Conservation (phyloP, 169 alveolate species). For the Cryptosporidium andersoni region DNA sequence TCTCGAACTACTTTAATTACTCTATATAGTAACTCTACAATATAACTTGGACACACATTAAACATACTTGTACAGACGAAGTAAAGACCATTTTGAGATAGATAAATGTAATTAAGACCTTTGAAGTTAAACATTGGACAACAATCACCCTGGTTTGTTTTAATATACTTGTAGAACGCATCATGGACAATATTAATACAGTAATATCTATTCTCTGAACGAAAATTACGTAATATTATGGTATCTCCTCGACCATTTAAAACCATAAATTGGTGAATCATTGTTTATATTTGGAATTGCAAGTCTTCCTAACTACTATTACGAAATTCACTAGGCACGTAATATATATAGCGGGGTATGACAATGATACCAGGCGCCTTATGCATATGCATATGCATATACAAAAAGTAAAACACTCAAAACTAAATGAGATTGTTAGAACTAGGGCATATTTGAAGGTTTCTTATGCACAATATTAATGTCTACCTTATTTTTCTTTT, state of each 20-base stretch:
- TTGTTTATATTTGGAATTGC: constrained; percentile 43
- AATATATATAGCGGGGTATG: too few relatives aligned
- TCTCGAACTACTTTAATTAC: constrained; percentile 88
- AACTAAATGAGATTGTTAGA: too few relatives aligned
- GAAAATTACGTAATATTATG: constrained; percentile 89
- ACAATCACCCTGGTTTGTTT: constrained; percentile 83
- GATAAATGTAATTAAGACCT: constrained; percentile 87
- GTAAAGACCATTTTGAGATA: constrained; percentile 79
- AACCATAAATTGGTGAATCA: constrained; percentile 89
- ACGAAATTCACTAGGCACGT: too few relatives aligned
- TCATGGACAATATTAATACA: constrained; percentile 79
- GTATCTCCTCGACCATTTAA: constrained; percentile 95
- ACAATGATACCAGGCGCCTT: too few relatives aligned
- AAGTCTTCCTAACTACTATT: too few relatives aligned
- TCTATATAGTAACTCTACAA: constrained; percentile 86
- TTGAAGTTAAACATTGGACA: constrained; percentile 83
- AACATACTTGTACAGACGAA: constrained; percentile 91
- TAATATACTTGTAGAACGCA: constrained; percentile 90
- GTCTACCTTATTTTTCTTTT: neutral
- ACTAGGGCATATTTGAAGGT: neutral
- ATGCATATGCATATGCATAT: too few relatives aligned
- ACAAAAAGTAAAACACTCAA: too few relatives aligned
- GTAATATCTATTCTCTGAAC: constrained; percentile 84
- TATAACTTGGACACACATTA: constrained; percentile 92
- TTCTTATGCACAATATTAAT: neutral